Percentiles rank a stretch among this genome's conserved stretches.
phyloP scores from a whole-genome alignment of 768 basidiomycete species.

The Lactarius indigo region DNA sequence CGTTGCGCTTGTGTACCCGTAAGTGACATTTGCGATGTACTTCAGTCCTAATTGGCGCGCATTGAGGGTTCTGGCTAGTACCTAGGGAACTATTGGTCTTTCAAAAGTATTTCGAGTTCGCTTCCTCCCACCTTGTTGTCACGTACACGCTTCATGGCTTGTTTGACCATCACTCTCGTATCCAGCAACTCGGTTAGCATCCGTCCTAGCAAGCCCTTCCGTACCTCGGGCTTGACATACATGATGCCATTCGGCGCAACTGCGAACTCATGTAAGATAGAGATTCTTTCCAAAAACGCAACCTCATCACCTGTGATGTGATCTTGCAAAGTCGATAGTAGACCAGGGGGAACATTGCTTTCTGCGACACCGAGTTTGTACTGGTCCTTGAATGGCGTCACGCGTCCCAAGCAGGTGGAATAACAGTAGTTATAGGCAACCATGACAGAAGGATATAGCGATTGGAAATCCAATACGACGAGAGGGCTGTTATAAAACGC shows the following conservation, averaged over 20 bases:
- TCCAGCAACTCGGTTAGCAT: conserved; percentile 93
- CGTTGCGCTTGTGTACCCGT: conserved; percentile 93
- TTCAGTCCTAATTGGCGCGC: conserved; percentile 92
- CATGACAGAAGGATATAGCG: conserved; percentile 96
- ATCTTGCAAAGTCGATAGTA: conserved; percentile 66
- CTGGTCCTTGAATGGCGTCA: conserved; percentile 79
- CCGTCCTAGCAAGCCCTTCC: conserved; percentile 80
- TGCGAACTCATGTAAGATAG: conserved; percentile 32
- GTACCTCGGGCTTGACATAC: conserved; percentile 81
- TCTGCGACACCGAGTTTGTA: conserved; percentile 87
- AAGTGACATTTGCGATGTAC: conserved; percentile 91
- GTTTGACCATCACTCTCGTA: conserved; percentile 97
- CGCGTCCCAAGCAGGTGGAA: conserved; percentile 91
- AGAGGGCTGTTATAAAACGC: conserved; percentile 92
- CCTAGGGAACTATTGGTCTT: conserved; percentile 40
- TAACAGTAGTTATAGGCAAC: conserved; percentile 98
- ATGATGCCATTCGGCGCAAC: conserved; percentile 96
- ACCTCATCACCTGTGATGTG: conserved; percentile 64
- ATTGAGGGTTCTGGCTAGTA: conserved; percentile 70
- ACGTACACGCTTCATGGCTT: conserved; percentile 83
- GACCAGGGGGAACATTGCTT: conserved; percentile 60
- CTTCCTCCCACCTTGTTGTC: conserved; percentile 60
- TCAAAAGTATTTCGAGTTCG: conserved; percentile 8
- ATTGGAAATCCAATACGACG: conserved; percentile 93
- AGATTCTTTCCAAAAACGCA: not conserved